Base-by-base conservation (phyloP, 139 green algal genomes). In the Raphidocelis subcapitata region DNA sequence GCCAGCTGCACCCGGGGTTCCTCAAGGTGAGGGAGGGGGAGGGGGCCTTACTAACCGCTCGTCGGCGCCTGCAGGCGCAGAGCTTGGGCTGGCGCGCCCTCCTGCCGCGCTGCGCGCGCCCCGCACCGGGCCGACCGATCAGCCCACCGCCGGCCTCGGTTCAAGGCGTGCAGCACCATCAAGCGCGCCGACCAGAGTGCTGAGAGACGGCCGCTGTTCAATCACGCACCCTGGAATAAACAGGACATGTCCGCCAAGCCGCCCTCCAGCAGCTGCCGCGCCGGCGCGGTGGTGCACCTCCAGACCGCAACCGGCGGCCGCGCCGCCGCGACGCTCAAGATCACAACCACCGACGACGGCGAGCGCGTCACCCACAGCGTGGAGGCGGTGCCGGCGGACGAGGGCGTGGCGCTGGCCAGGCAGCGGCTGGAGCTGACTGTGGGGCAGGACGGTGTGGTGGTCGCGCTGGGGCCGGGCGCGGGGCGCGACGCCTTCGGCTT, bases 11-110 rank as follows among this genome's bases (percentile, higher is more conserved):
- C 60, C 32, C 61, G 5, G 76, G 73, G 31, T 86, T 66, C 59
- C 49, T 86, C 21, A 75, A 69, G 79, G 79, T 81, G 59, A 24
- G 77, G n/a, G n/a, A n/a, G n/a, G n/a, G n/a, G n/a, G n/a, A n/a
- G n/a, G n/a, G n/a, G n/a, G n/a, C n/a, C n/a, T n/a, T n/a, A n/a
- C n/a, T n/a, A n/a, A n/a, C n/a, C n/a, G n/a, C n/a, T n/a, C n/a
- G n/a, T n/a, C n/a, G n/a, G n/a, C n/a, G n/a, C n/a, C n/a, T n/a
- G n/a, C n/a, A n/a, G n/a, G n/a, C n/a, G n/a, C n/a, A n/a, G n/a
- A n/a, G n/a, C n/a, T n/a, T n/a, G n/a, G n/a, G n/a, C n/a, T n/a
- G n/a, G n/a, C n/a, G n/a, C n/a, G n/a, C n/a, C n/a, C n/a, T n/a
- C n/a, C n/a, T n/a, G n/a, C n/a, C n/a, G n/a, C n/a, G n/a, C n/a